Evolutionary conservation across 2,329 filamentous ascomycete species (phyloP).

Genomic region (Colletotrichum cereale): DNA sequence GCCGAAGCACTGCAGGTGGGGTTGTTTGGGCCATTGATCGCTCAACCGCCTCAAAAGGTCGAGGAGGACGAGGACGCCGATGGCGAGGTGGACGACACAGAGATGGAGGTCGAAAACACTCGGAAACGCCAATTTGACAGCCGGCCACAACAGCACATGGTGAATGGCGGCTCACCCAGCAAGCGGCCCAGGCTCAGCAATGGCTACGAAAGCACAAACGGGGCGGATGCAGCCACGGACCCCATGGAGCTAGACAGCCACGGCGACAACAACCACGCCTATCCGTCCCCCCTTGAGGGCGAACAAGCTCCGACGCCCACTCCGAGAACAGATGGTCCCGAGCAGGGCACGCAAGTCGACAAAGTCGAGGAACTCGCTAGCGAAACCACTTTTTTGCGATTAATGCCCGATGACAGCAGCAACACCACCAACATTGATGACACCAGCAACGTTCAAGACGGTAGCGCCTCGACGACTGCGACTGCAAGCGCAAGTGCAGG

Average conservation of each 20-base stretch:
- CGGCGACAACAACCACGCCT: conserved; percentile 68
- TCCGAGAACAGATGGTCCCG: conserved; percentile 70
- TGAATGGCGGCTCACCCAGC: conserved; percentile 65
- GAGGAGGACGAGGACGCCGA: conserved; percentile 53
- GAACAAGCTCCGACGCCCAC: conserved; percentile 66
- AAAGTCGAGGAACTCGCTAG: conserved; percentile 71
- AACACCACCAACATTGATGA: neutral
- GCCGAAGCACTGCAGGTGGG: conserved; percentile 62
- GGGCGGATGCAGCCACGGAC: conserved; percentile 59
- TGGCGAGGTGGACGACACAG: conserved; percentile 53
- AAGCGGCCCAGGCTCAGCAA: conserved; percentile 73
- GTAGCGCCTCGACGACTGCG: conserved; percentile 51
- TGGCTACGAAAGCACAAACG: conserved; percentile 66
- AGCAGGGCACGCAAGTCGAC: conserved; percentile 74
- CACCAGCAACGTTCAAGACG: conserved; percentile 44
- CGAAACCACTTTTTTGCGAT: conserved; percentile 71
- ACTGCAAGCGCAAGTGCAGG: conserved; percentile 49
- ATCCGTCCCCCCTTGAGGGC: conserved; percentile 73
- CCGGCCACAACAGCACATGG: conserved; percentile 58
- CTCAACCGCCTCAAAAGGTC: conserved; percentile 57
- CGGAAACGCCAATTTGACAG: conserved; percentile 65
- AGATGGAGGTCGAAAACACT: conserved; percentile 57
- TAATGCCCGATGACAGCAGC: conserved; percentile 57
- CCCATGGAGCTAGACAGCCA: conserved; percentile 72
- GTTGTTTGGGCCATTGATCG: conserved; percentile 68